Evolutionary conservation across 805 yeast species (phyloP), one percentile per base, ranked within the genome.

Genomic region (Barnettozyma pratensis): DNA sequence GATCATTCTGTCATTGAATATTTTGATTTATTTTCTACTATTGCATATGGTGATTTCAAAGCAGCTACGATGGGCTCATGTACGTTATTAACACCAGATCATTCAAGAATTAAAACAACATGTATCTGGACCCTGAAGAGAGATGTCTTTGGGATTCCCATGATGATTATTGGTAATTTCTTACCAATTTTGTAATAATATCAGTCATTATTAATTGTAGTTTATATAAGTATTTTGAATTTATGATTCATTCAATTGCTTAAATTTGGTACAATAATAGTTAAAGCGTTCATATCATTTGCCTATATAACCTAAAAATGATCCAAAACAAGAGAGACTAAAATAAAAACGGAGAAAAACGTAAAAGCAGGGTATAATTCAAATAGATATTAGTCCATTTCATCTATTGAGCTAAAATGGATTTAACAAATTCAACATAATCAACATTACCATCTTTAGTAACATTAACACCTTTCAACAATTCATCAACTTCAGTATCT

Each of bases 131-230:
- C 98, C 1, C 70, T 94, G 54, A 90, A 91, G 62, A 74, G 97
- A 63, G 98, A 92, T 63, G 95, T 92, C 14, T 92, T 94, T 68
- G 97, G 97, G 7, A 84, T 92, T 46, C 99, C 99, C 12, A 85
- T 94, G 89, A 91, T 92, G 96, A 85, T 94, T 26, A 79, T 92
- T 34, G 98, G 97, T 14, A 94, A 89, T 62, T 92, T 92, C 63
- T 71, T 92, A 57, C 98, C 97, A 0, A 83, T 88, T 29, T 52
- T 80, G 43, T 73, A 70, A 37, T 37, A 19, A 14, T 25, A 12
- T 19, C 19, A 19, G 19, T 19, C 3, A 19, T 19, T 19, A 19
- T 19, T 19, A 19, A 19, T 19, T 19, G 19, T 19, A 19, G 19
- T 19, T 19, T 19, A 19, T 19, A 19, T 19, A 19, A 19, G 19